phyloP scores from a whole-genome alignment of 1,139 yeast species.

The Williopsis jadinii region DNA sequence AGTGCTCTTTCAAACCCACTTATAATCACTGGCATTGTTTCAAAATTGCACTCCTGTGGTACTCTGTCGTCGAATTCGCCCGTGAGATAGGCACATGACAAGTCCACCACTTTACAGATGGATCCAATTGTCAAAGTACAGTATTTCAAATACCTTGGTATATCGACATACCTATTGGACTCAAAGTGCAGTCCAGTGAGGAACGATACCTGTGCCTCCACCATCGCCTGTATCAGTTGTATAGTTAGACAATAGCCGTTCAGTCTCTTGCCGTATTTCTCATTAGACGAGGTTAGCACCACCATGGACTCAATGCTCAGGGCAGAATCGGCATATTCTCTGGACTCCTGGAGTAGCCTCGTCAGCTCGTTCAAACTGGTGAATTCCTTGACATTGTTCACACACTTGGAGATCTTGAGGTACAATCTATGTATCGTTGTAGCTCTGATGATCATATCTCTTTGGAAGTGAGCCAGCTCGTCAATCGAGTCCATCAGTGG shows the following conservation, averaged over 20 bases:
- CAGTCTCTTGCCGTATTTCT: slow-evolving; percentile 1
- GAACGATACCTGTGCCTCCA: slow-evolving; percentile 10
- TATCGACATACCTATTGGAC: slow-evolving; percentile 8
- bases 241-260: slow-evolving; percentile 7
- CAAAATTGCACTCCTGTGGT: slow-evolving; percentile 8
- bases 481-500: slow-evolving; percentile 11
- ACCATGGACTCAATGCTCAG: slow-evolving; percentile 5
- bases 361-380: slow-evolving; percentile 6
- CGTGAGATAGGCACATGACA: slow-evolving; percentile 8
- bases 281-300: slow-evolving; percentile 1
- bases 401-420: slow-evolving; percentile 3
- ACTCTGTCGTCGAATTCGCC: slow-evolving; percentile 8
- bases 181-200: slow-evolving; percentile 10
- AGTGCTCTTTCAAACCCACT: slow-evolving; percentile 5
- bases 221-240: slow-evolving; percentile 7
- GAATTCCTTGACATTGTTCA: slow-evolving; percentile 8
- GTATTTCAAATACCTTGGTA: slow-evolving; percentile 6
- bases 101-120: slow-evolving; percentile 4
- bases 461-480: slow-evolving; percentile 8
- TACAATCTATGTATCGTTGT: slow-evolving; percentile 5
- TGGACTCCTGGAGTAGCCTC: slow-evolving; percentile 4
- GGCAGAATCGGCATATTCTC: slow-evolving; percentile 7
- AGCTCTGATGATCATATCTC: slow-evolving; percentile 6
- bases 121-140: not conserved
- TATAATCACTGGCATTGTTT: slow-evolving; percentile 8